Evolutionary conservation across 2,329 filamentous ascomycete species (phyloP), one percentile per base, ranked within the genome.

Genomic region (Lecanosticta acicola): DNA sequence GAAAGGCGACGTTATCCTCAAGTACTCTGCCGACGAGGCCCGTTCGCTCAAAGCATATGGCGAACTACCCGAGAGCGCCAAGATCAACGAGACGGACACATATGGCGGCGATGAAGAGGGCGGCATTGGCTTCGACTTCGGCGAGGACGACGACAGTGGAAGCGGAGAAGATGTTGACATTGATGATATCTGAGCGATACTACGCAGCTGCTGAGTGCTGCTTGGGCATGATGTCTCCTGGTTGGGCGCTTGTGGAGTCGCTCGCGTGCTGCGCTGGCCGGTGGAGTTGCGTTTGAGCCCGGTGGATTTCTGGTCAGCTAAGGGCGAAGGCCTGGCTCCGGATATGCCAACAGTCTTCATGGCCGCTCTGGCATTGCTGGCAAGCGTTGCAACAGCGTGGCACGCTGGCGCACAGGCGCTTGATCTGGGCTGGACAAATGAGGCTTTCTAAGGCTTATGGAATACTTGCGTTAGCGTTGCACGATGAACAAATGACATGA

Each of bases 41-140:
- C 84, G 93, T 66, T 86, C 83, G 59, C 80, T 98, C 64, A 97
- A 97, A 76, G 87, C 89, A 53, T 97, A 97, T 71, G 93, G 93
- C 70, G 93, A 98, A 73, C 78, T 98, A 50, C 93, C 93, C 59
- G 93, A 97, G 75, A 86, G 82, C 65, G 93, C 93, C 69, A 97
- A 97, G 85, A 98, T 98, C 81, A 98, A 98, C 81, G 93, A 98
- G 81, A 95, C 89, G 56, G 93, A 97, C 71, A 94, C 88, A 39
- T 94, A 81, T 66, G 81, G 87, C 64, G 87, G 90, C 71, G 87
- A 90, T 69, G 90, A 89, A 70, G 85, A 94, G 69, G 91, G 93
- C 71, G 88, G 95, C 65, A 88, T 86, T 74, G 93, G 93, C 73
- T 95, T 98, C 77, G 93, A 97, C 75, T 97, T 97, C 76, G 93